Evolutionary conservation across 1,284 basidiomycete species (phyloP), one percentile per base, ranked within the genome.

Genomic region (Schizophyllum commune): DNA sequence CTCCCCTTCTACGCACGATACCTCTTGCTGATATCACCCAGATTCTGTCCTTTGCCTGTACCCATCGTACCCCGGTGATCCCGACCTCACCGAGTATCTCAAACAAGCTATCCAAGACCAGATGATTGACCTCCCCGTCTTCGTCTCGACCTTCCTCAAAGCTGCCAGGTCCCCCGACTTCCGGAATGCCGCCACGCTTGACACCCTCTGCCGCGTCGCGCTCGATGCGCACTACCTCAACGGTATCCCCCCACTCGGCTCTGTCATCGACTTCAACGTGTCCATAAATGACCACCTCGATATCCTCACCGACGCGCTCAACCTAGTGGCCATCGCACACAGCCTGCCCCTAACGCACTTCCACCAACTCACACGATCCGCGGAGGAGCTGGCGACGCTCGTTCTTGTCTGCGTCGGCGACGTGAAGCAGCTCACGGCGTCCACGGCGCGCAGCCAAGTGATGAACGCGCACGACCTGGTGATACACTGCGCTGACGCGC

Each of bases 21-120:
- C 58, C 22, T 21, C 19, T 22, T 27, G n/a, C 58, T 64, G 47
- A 55, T 58, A 33, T 17, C 32, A 15, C 56, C 59, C 66, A 91
- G 89, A 88, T 67, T 85, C 88, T 4, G 80, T 91, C 9, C 75
- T 91, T 52, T 72, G 80, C 5, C 75, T 91, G 17, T 88, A 83
- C 68, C 76, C 81, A 55, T 79, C 79, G 56, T 87, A 89, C 67
- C 85, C 87, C 27, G 85, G 83, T 27, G 83, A 88, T 66, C 79
- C 81, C 27, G 77, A 77, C 54, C 76, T 91, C 15, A 79, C 82
- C 61, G 78, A 75, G 51, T 91, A 91, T 68, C 72, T 91, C 58
- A 82, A 78, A 65, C 69, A 74, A 61, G 86, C 86, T 6, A 75
- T 91, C 39, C 74, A 81, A 61, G 76, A 79, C 53, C 79, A 79